A percentile compares a stretch with the other conserved stretches of the same genome.
Evolutionary conservation across 441 rosid genomes (phyloP).

Genomic region (Sinapis alba): DNA sequence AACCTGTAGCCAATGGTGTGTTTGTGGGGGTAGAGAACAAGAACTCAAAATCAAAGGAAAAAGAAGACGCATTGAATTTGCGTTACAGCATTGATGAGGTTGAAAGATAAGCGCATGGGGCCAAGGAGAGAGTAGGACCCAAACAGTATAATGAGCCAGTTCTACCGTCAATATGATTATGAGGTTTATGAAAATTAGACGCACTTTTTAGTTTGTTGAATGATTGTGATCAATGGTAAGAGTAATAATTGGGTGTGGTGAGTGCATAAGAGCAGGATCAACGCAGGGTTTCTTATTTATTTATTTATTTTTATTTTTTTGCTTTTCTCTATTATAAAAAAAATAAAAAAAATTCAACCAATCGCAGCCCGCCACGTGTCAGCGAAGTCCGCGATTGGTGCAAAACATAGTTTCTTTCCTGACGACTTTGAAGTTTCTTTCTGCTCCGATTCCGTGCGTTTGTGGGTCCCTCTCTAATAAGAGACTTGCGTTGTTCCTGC

Average conservation of each 20-base stretch:
- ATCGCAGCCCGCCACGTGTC: too few species aligned
- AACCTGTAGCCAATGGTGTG: conserved; percentile 22
- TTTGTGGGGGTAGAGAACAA: conserved; percentile 1
- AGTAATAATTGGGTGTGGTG: conserved; percentile 16
- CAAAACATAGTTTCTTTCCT: too few species aligned
- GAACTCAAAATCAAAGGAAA: not conserved
- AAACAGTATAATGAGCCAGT: not conserved
- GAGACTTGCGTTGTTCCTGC: too few species aligned
- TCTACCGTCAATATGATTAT: not conserved
- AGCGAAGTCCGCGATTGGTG: too few species aligned
- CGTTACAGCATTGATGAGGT: conserved; percentile 36
- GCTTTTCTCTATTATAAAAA: too few species aligned
- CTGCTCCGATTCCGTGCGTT: too few species aligned
- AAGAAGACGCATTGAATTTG: conserved; percentile 7
- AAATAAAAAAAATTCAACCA: too few species aligned
- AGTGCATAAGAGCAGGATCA: too few species aligned
- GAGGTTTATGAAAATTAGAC: not conserved
- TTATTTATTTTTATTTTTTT: too few species aligned
- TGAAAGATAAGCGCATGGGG: conserved; percentile 35
- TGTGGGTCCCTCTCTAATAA: too few species aligned
- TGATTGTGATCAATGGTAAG: not conserved
- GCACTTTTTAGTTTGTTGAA: conserved; percentile 1
- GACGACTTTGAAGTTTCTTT: too few species aligned
- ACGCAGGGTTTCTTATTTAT: too few species aligned
- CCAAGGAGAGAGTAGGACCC: conserved; percentile 22